These are phyloP conservation scores for Salix caprea DNA, from an alignment of 345 rosid genomes.

Conservation along the genomic window DNA sequence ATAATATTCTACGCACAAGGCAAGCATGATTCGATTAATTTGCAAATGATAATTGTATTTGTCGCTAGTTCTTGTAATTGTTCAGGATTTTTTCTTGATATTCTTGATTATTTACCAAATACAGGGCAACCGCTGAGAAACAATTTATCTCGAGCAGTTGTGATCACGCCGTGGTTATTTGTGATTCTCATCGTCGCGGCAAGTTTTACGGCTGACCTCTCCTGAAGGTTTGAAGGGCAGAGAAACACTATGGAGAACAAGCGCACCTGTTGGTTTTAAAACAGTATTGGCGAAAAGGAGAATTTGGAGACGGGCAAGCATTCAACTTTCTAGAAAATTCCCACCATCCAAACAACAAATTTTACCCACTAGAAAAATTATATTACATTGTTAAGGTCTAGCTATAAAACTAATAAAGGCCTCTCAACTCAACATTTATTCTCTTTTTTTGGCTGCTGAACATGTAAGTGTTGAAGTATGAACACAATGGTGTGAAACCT, in stretches of 20 bases:
- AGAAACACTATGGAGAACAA: conserved; percentile 15
- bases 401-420: not conserved
- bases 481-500: too few relatives aligned
- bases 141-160: conserved; percentile 9
- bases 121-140: conserved; percentile 15
- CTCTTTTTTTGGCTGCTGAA: too few relatives aligned
- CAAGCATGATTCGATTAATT: not conserved
- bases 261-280: conserved; percentile 15
- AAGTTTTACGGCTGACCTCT: conserved; percentile 9
- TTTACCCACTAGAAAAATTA: not conserved
- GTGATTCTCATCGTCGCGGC: conserved; percentile 14
- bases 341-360: not conserved
- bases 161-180: conserved; percentile 17
- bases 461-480: too few relatives aligned
- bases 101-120: not conserved
- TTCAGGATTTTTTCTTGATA: not conserved
- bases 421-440: not conserved
- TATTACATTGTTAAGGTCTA: not conserved
- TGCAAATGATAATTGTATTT: not conserved
- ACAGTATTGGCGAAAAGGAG: not conserved
- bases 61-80: not conserved
- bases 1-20: not conserved
- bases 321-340: not conserved
- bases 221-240: conserved; percentile 8
- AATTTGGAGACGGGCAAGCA: conserved; percentile 1